A percentile compares a stretch with the other conserved stretches of the same genome.
Evolutionary conservation across 2,329 filamentous ascomycete genomes (phyloP).

Genomic region (Phyllosticta ampelicida): DNA sequence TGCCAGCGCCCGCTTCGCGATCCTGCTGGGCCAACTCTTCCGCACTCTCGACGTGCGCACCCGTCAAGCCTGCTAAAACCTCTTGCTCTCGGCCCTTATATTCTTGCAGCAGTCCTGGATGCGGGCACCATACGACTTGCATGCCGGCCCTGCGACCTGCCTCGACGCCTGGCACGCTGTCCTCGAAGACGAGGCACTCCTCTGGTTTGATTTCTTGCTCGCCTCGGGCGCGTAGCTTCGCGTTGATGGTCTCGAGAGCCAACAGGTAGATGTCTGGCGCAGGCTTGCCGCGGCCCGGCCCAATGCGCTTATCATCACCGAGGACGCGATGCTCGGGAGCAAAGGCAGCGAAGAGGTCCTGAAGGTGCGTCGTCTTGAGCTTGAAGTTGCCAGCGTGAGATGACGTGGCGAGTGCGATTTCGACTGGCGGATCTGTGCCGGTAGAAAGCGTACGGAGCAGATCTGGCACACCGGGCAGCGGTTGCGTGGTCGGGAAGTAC

Average conservation of each 20-base stretch:
- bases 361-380: constrained; percentile 57
- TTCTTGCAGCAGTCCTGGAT: constrained; percentile 64
- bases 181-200: constrained; percentile 94
- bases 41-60: constrained; percentile 51
- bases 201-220: constrained; percentile 58
- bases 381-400: constrained; percentile 61
- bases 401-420: constrained; percentile 80
- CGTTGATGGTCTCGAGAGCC: constrained; percentile 76
- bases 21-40: constrained; percentile 25
- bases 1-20: constrained; percentile 23
- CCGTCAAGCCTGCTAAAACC: constrained; percentile 73
- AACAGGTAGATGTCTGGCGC: constrained; percentile 89
- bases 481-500: constrained; percentile 62
- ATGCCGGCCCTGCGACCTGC: constrained; percentile 83
- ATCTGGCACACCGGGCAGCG: constrained; percentile 65
- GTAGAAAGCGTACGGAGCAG: constrained; percentile 54
- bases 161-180: constrained; percentile 87
- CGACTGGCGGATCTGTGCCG: constrained; percentile 41
- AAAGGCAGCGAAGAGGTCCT: constrained; percentile 48
- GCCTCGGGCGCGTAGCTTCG: constrained; percentile 47
- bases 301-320: constrained; percentile 74
- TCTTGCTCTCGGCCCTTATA: constrained; percentile 66
- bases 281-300: constrained; percentile 76
- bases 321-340: constrained; percentile 60
- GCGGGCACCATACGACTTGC: constrained; percentile 88